These are phyloP conservation scores for Gymnopilus junonius DNA, from an alignment of 768 basidiomycete species.

Conservation along the genomic window DNA sequence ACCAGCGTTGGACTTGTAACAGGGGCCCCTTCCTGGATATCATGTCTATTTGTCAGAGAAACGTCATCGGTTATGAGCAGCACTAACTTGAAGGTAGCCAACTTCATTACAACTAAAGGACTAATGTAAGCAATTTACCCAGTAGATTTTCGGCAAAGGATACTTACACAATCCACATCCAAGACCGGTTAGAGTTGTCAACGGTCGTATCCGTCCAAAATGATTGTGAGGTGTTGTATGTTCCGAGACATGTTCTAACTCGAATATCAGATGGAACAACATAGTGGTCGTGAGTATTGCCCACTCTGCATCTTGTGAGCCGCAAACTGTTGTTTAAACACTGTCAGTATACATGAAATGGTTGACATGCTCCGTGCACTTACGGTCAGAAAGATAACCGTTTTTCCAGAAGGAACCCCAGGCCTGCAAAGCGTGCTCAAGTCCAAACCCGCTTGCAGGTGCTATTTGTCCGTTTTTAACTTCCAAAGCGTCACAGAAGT, in stretches of 20 bases:
- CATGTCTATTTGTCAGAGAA: not conserved
- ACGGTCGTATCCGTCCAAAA: constrained; percentile 61
- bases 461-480: constrained; percentile 60
- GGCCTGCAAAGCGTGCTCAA: constrained; percentile 59
- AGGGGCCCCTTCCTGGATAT: constrained; percentile 46
- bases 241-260: constrained; percentile 45
- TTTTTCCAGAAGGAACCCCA: constrained; percentile 65
- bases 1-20: constrained; percentile 47
- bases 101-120: constrained; percentile 68
- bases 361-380: constrained; percentile 26
- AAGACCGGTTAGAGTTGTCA: constrained; percentile 62
- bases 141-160: not conserved
- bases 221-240: constrained; percentile 40
- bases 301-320: constrained; percentile 48
- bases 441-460: constrained; percentile 59
- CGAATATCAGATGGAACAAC: not conserved
- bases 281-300: constrained; percentile 20
- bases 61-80: not conserved
- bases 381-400: constrained; percentile 50
- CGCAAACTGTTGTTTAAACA: constrained; percentile 52
- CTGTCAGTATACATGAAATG: not conserved
- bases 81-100: constrained; percentile 55
- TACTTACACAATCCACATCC: constrained; percentile 71
- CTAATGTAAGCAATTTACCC: not conserved
- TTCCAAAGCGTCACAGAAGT: constrained; percentile 72